phyloP scores from a whole-genome alignment of 2,329 filamentous ascomycete species.

The Paramyrothecium roridum region DNA sequence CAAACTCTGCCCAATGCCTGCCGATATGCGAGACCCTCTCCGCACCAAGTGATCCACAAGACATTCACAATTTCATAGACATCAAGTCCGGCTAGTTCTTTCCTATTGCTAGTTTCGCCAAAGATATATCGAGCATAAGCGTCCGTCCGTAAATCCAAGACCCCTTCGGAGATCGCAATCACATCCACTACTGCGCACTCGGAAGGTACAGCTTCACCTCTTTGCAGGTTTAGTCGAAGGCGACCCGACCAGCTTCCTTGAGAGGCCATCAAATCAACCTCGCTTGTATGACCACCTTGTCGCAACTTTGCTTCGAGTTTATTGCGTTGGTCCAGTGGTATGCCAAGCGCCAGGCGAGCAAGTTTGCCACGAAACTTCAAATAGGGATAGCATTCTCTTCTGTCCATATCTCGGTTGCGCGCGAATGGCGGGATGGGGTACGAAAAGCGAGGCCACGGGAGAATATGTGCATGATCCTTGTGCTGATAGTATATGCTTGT shows the following conservation, averaged over 20 bases:
- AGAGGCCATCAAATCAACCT: conserved; percentile 3
- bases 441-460: conserved; percentile 1
- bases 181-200: conserved; percentile 2
- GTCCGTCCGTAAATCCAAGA: not conserved
- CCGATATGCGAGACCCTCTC: conserved; percentile 3
- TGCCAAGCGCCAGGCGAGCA: conserved; percentile 1
- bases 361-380: conserved; percentile 5
- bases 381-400: not conserved
- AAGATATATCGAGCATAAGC: not conserved
- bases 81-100: not conserved
- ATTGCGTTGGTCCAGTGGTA: no score
- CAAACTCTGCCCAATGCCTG: conserved; percentile 6
- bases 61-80: conserved; percentile 6
- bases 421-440: conserved; percentile 4
- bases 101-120: conserved; percentile 1
- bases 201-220: not conserved
- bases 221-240: conserved; percentile 4
- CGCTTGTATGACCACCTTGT: not conserved
- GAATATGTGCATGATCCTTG: not conserved
- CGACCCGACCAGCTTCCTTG: conserved; percentile 2
- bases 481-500: conserved; percentile 4
- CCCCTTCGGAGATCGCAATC: conserved; percentile 4
- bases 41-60: conserved; percentile 4
- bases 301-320: conserved; percentile 1
- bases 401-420: not conserved